Base-by-base conservation (phyloP, 306 rosid genomes). In the Pachyrhizus erosus region DNA sequence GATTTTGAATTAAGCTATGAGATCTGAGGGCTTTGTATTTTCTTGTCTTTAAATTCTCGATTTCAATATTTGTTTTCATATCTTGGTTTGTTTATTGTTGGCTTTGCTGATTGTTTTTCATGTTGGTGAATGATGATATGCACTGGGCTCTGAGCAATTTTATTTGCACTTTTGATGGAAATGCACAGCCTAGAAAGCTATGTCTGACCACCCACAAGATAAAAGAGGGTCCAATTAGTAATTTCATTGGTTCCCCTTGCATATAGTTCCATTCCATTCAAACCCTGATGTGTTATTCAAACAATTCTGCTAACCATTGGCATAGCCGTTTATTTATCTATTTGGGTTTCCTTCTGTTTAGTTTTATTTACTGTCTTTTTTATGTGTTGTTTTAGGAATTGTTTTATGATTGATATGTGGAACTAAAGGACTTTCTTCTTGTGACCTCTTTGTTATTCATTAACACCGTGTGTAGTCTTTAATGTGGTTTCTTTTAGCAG, bases 111-210 rank as follows among this genome's bases (percentile, higher is more conserved):
- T 70, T 21, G 26, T 10, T 11, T 26, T 8, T 26, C 7, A 8
- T 15, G 14, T 2, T 17, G 5, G 60, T 27, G 76, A 54, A 80
- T 71, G 83, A 88, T 85, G 88, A 82, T 71, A 77, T 31, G 80
- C 86, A 77, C 87, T 85, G 84, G 84, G 80, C 86, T 86, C 82
- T 81, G 84, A 85, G 77, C 84, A 80, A 83, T 73, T 29, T 54
- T 54, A 51, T 31, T 48, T 85, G 79, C 49, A n/a, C 48, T 85
- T 20, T 66, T 85, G 87, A 83, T 65, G 80, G 82, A 83, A 80
- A 72, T 72, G 75, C 69, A 15, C 52, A 73, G 84, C 78, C 78
- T 86, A 82, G 88, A 82, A 82, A 86, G 78, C 86, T 77, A 1
- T 76, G 9, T 85, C 77, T 77, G 86, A 85, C 72, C 5, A 8